Evolutionary conservation across 83 land plant species (phyloP), one percentile per base, ranked within the genome.

Genomic region (Larix sibirica): DNA sequence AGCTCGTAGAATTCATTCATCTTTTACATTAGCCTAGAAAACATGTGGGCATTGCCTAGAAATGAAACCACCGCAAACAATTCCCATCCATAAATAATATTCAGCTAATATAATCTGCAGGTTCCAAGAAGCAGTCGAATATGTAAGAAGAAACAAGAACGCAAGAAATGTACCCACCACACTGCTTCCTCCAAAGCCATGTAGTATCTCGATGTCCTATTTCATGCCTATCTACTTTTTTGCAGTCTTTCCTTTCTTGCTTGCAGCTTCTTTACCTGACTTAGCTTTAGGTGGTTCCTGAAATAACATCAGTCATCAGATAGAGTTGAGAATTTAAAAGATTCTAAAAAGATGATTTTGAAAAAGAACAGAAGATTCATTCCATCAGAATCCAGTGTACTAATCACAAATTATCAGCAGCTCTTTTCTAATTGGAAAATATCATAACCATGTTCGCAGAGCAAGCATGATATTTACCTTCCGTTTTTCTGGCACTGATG

Each of bases 401-500:
- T 26, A 23, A 4, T 10, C 3, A 33, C 28, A 31, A 26, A 31
- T 56, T 17, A 38, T n/a, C 12, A 36, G 10, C 10, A 70, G n/a
- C 47, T 70, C 50, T 70, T 70, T 18, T 20, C 75, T 70, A 56
- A 56, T 16, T 56, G 4, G 59, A 56, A 50, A 56, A 56, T 56
- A 56, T 56, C 16, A 56, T 14, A 56, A 56, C 17, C 59, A 14
- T 56, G 59, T 56, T 56, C 59, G 38, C 24, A 38, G 38, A 38
- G n/a, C 9, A 69, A 69, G 21, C 42, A 36, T 33, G 74, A 69
- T 69, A 14, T 10, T 67, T 84, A 95, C 97, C 95, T 95, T 95
- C 68, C 95, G 81, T 66, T 93, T 95, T 44, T 68, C 64, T 26
- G 95, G 89, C 21, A 79, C 75, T 21, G 97, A 73, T 56, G 86